Conservation (phyloP, 257 asterid genomes). For the Penstemon barbatus region DNA sequence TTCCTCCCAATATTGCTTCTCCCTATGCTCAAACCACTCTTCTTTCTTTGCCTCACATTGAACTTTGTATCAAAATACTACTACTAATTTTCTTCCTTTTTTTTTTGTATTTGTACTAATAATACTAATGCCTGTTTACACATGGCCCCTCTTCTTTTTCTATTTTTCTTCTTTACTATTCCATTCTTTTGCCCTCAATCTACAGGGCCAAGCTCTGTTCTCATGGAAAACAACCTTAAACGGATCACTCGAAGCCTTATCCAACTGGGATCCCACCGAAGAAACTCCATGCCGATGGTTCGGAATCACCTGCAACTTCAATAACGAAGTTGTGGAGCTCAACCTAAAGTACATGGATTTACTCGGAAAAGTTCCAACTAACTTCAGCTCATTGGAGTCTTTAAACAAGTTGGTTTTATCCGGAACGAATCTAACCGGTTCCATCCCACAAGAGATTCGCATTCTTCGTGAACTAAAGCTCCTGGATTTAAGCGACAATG, state of each 20-base stretch:
- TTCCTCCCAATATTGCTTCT: conserved; percentile 25
- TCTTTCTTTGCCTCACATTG: conserved; percentile 23
- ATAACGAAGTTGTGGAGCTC: conserved; percentile 42
- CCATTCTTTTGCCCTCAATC: conserved; percentile 37
- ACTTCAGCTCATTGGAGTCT: conserved; percentile 40
- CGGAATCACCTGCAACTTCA: conserved; percentile 42
- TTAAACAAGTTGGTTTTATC: conserved; percentile 43
- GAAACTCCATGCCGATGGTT: conserved; percentile 30
- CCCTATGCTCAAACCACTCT: conserved; percentile 5
- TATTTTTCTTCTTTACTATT: conserved; percentile 17
- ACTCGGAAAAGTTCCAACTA: conserved; percentile 39
- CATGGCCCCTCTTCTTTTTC: conserved; percentile 18
- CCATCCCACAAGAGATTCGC: conserved; percentile 38
- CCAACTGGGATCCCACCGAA: conserved; percentile 44
- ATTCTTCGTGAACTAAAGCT: conserved; percentile 31
- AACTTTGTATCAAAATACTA: conserved; percentile 11
- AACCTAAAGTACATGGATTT: conserved; percentile 50
- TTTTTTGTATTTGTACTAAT: neutral
- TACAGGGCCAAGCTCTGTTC: conserved; percentile 49
- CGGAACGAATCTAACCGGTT: conserved; percentile 50
- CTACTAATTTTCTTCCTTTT: neutral
- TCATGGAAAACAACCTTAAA: conserved; percentile 47
- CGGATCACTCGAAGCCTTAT: conserved; percentile 41
- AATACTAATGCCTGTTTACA: conserved; percentile 9
- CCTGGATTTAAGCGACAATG: conserved; percentile 52